phyloP scores from a whole-genome alignment of 345 rosid genomes.

The Camelina hispida region DNA sequence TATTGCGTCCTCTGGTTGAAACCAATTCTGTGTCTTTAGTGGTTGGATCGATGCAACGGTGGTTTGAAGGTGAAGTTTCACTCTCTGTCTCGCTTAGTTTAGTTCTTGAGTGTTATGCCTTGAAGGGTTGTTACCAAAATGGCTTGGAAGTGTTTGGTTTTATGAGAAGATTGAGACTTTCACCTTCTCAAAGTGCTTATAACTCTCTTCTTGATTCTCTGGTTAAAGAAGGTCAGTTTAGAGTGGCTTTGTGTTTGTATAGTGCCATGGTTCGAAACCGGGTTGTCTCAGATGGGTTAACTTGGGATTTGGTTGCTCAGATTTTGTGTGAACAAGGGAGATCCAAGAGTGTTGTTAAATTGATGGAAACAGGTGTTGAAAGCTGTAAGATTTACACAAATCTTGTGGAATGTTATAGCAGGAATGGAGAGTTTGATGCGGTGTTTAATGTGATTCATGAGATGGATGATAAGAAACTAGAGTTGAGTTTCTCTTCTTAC shows the following conservation, averaged over 20 bases:
- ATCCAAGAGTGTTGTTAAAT: slow-evolving; percentile 48
- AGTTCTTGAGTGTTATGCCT: slow-evolving; percentile 52
- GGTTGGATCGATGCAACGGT: slow-evolving; percentile 50
- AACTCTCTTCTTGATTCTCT: slow-evolving; percentile 62
- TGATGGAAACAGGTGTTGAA: slow-evolving; percentile 56
- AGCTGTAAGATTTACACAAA: slow-evolving; percentile 56
- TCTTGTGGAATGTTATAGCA: slow-evolving; percentile 60
- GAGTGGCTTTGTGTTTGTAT: slow-evolving; percentile 60
- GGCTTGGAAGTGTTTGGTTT: slow-evolving; percentile 55
- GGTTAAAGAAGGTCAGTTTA: slow-evolving; percentile 41
- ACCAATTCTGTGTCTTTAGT: slow-evolving; percentile 45
- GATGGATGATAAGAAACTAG: slow-evolving; percentile 56
- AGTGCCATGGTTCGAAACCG: slow-evolving; percentile 56
- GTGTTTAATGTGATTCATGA: slow-evolving; percentile 54
- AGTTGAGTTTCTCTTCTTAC: slow-evolving; percentile 53
- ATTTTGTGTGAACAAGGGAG: slow-evolving; percentile 57
- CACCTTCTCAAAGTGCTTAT: slow-evolving; percentile 51
- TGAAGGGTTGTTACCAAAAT: slow-evolving; percentile 47
- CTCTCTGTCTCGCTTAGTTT: slow-evolving; percentile 47
- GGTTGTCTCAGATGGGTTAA: slow-evolving; percentile 49
- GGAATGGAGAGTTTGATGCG: slow-evolving; percentile 52
- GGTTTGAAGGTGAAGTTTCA: slow-evolving; percentile 52
- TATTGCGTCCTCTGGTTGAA: slow-evolving; percentile 52
- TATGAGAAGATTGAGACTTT: slow-evolving; percentile 48
- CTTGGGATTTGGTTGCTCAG: slow-evolving; percentile 61